Evolutionary conservation across 2,329 filamentous ascomycete genomes (phyloP), one percentile per base, ranked within the genome.

Genomic region (Talaromyces sp.): DNA sequence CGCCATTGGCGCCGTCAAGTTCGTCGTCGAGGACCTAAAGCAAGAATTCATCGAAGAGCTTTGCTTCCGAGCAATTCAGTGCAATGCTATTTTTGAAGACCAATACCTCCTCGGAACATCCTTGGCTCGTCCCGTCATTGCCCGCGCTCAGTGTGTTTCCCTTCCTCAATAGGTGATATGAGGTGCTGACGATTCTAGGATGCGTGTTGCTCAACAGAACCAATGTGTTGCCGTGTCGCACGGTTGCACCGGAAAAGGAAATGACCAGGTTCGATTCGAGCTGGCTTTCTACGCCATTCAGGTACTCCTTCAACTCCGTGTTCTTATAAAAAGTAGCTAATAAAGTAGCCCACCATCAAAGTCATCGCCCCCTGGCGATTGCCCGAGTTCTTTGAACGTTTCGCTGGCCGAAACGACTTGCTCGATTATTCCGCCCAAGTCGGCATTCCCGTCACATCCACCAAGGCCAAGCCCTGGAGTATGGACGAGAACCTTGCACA

Each of bases 41-140:
- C 83, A 84, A 71, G 89, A 92, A 79, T 93, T 95, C 73, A 86
- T 95, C 70, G 89, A 93, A 71, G 86, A 94, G 81, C 84, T 95
- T 52, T 90, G 89, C 83, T 93, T 89, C 85, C 89, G 86, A 61
- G 91, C 91, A 67, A 86, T 95, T 68, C 63, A 92, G 79, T 91
- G 87, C 80, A 86, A 85, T 71, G 84, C 83, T 68, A 86, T 88
- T 76, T 90, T 88, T 75, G 87, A 92, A 82, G 88, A 88, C 74
- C 81, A 84, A 68, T 67, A 65, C 63, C 63, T 66, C n/a, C 66
- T 63, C 70, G 73, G 75, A 69, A 79, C 78, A 39, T 75, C 73
- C 61, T 71, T 79, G 66, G 81, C 81, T 66, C 80, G 81, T 61
- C 79, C 81, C 61, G 80, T 82, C 57, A 83, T 82, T 67, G 81